phyloP scores from a whole-genome alignment of 2,329 filamentous ascomycete genomes.

The Aureobasidium sp. region DNA sequence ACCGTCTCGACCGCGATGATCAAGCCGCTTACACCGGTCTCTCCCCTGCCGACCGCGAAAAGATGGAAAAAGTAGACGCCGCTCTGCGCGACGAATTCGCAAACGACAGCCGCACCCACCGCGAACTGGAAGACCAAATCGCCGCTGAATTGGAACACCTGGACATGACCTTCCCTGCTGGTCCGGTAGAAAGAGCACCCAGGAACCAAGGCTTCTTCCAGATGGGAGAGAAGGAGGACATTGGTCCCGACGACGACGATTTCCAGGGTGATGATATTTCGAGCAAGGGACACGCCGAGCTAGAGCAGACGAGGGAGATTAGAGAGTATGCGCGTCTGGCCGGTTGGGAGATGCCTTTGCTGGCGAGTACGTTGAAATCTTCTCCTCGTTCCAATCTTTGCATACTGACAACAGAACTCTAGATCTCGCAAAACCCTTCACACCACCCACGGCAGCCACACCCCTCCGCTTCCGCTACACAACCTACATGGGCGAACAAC shows the following conservation, averaged over 20 bases:
- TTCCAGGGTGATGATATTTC: slow-evolving; percentile 79
- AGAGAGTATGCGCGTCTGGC: slow-evolving; percentile 79
- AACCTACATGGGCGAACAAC: slow-evolving; percentile 86
- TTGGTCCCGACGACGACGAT: slow-evolving; percentile 38
- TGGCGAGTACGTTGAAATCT: slow-evolving; percentile 55
- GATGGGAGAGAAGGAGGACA: slow-evolving; percentile 21
- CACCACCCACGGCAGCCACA: slow-evolving; percentile 55
- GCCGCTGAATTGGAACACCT: slow-evolving; percentile 11
- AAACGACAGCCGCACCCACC: slow-evolving; percentile 12
- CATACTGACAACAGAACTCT: slow-evolving; percentile 15
- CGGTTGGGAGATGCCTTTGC: slow-evolving; percentile 91
- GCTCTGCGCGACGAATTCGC: slow-evolving; percentile 12
- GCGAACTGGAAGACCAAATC: slow-evolving; percentile 12
- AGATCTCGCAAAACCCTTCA: slow-evolving; percentile 80
- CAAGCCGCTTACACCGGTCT: slow-evolving; percentile 15
- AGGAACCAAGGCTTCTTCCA: slow-evolving; percentile 17
- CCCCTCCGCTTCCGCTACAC: slow-evolving; percentile 93
- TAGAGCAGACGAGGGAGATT: slow-evolving; percentile 81
- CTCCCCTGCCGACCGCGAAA: slow-evolving; percentile 13
- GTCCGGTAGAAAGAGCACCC: not conserved
- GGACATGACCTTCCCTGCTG: slow-evolving; percentile 10
- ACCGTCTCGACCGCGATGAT: slow-evolving; percentile 15
- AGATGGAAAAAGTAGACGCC: slow-evolving; percentile 9
- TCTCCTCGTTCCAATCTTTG: not conserved
- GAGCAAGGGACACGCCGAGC: slow-evolving; percentile 70